These are phyloP conservation scores for Ciborinia camelliae DNA, from an alignment of 2,329 filamentous ascomycete genomes.

Conservation along the genomic window DNA sequence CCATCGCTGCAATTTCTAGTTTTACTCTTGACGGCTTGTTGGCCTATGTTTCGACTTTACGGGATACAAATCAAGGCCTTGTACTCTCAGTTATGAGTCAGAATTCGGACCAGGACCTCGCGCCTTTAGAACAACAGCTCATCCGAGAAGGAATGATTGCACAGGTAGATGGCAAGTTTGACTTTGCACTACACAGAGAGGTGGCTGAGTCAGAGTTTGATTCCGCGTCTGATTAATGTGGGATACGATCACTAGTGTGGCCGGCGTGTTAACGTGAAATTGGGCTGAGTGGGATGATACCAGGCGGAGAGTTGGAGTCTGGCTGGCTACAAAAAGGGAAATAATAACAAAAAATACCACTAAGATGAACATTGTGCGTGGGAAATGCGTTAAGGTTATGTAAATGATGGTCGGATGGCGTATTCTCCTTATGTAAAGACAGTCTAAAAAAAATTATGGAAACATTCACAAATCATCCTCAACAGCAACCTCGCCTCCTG, in stretches of 20 bases:
- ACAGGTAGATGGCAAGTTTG: slow-evolving; percentile 39
- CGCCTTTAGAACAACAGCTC: slow-evolving; percentile 28
- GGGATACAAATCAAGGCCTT: slow-evolving; percentile 37
- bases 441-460: background rate
- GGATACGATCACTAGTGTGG: background rate
- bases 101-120: slow-evolving; percentile 32
- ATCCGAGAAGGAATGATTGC: slow-evolving; percentile 34
- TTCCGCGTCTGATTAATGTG: slow-evolving; percentile 33
- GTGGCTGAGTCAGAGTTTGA: slow-evolving; percentile 32
- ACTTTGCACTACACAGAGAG: slow-evolving; percentile 36
- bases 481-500: no score
- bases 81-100: slow-evolving; percentile 37
- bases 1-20: slow-evolving; percentile 51
- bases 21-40: slow-evolving; percentile 52
- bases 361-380: background rate
- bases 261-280: background rate
- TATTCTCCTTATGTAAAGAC: background rate
- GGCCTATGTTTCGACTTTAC: slow-evolving; percentile 42
- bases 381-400: background rate
- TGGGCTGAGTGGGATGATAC: background rate
- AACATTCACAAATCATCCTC: background rate
- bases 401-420: background rate
- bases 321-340: background rate
- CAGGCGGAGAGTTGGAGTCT: background rate
- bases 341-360: background rate